Evolutionary conservation across 345 rosid genomes (phyloP).

Genomic region (Sapria himalayana): DNA sequence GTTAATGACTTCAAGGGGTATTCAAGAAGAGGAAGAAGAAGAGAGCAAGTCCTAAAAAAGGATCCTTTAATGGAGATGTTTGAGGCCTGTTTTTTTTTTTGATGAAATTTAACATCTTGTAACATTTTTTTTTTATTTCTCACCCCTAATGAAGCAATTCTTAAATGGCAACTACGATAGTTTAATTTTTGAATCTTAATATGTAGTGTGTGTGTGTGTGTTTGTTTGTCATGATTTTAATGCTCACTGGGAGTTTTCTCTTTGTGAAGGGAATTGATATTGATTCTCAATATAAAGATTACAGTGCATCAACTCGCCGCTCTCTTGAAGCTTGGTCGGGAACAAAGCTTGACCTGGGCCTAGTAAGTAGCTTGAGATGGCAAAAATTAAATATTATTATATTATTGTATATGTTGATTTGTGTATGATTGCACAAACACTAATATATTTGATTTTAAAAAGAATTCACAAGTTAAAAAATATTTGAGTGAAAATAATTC

Average conservation of each 20-base stretch:
- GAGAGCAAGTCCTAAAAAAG: slow-evolving; percentile 53
- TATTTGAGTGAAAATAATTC: no score
- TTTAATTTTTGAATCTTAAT: no score
- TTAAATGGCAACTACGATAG: no score
- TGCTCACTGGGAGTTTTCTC: slow-evolving; percentile 5
- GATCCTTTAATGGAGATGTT: slow-evolving; percentile 44
- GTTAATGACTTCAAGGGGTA: slow-evolving; percentile 42
- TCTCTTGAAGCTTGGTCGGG: slow-evolving; percentile 92
- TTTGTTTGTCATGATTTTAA: background rate
- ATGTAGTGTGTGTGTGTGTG: no score
- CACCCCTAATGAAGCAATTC: no score
- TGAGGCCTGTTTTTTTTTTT: slow-evolving; percentile 35
- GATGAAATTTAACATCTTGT: slow-evolving; percentile 1
- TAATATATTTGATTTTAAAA: no score
- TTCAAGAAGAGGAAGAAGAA: slow-evolving; percentile 47
- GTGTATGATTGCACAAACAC: no score
- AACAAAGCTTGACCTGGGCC: slow-evolving; percentile 64
- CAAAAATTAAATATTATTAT: no score
- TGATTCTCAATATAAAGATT: slow-evolving; percentile 41
- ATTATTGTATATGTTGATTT: no score
- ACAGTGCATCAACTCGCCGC: slow-evolving; percentile 35
- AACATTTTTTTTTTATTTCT: background rate
- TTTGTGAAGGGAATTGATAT: slow-evolving; percentile 49
- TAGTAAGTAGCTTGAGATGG: slow-evolving; percentile 33
- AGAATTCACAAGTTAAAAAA: no score